Evolutionary conservation across 2,329 filamentous ascomycete genomes (phyloP).

Genomic region (Cladosporium colombiae): DNA sequence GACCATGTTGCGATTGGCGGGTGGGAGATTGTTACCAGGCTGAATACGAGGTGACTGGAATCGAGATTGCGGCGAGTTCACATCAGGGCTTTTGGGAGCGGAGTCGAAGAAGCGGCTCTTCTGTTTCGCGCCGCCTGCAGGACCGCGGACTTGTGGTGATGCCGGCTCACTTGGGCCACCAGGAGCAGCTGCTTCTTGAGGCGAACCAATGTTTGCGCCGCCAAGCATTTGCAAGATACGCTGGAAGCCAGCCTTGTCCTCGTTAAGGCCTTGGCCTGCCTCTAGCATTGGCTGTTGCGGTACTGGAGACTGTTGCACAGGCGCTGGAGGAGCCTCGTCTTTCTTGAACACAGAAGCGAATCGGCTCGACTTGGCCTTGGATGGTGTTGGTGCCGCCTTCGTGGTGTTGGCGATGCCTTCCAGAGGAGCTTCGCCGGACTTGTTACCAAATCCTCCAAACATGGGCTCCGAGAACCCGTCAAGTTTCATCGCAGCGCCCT

Average conservation of each 20-base stretch:
- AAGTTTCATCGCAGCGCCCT: slow-evolving; percentile 62
- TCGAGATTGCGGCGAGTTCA: slow-evolving; percentile 22
- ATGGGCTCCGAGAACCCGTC: slow-evolving; percentile 76
- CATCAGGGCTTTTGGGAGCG: slow-evolving; percentile 28
- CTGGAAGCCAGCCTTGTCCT: slow-evolving; percentile 79
- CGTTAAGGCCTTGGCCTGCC: slow-evolving; percentile 30
- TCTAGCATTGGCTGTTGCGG: slow-evolving; percentile 27
- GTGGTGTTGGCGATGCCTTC: slow-evolving; percentile 36
- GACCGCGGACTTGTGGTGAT: slow-evolving; percentile 24
- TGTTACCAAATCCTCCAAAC: slow-evolving; percentile 63
- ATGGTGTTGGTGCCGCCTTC: slow-evolving; percentile 38
- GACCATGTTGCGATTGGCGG: slow-evolving; percentile 2
- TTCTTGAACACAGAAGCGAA: slow-evolving; percentile 74
- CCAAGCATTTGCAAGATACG: slow-evolving; percentile 77
- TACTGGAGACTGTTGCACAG: slow-evolving; percentile 20
- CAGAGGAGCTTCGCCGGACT: slow-evolving; percentile 43
- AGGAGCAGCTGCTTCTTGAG: slow-evolving; percentile 7
- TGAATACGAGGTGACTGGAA: slow-evolving; percentile 30
- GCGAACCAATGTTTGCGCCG: slow-evolving; percentile 44
- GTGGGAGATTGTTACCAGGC: slow-evolving; percentile 11
- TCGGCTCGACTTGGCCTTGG: slow-evolving; percentile 73
- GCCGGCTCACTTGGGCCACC: slow-evolving; percentile 20
- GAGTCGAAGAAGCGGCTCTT: slow-evolving; percentile 38
- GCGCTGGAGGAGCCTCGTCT: slow-evolving; percentile 26
- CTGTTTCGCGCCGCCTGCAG: slow-evolving; percentile 34